Evolutionary conservation across 345 rosid genomes (phyloP), one percentile per base, ranked within the genome.

Genomic region (Excoecaria agallocha): DNA sequence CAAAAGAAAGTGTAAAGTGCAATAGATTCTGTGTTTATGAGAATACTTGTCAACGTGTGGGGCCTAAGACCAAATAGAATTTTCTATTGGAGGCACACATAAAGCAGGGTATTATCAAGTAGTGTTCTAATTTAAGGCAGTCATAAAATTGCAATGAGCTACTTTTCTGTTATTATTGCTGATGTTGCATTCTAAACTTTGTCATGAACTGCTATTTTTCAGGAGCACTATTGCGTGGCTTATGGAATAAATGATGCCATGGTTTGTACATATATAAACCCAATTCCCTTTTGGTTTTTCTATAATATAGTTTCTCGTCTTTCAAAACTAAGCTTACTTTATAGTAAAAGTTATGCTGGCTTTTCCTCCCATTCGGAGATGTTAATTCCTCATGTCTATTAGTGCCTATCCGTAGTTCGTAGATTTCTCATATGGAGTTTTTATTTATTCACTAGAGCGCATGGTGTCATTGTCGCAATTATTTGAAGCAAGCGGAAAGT

Each of bases 201-300:
- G 58, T 78, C 68, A 51, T 16, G 15, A 43, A 48, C 30, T 86
- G 77, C 77, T 74, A 66, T 45, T 81, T 87, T 88, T 78, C 91
- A 87, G 96, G 90, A 90, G 76, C 96, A 89, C 65, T 91, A 91
- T 80, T 95, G 98, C 50, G 96, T 93, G 67, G 82, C 94, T 48
- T 85, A 80, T 80, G 98, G 96, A 73, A 89, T 95, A 80, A 90
- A 90, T 80, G 98, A 95, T 75, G 79, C 87, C 61, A 83, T 88
- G 98, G 96, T 91, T 91, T 58, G 96, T 82, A 56, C 20, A 70
- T 54, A 74, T 51, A 24, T 65, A 30, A 65, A 75, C 46, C 51
- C 51, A 77, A 61, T 68, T 13, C 24, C 39, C 7, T 51, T 11
- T 55, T 55, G 15, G n/a, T 51, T 54, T 62, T 51, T 65, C 45